phyloP scores from a whole-genome alignment of 768 basidiomycete species.

The Leccinellum rugosiceps region DNA sequence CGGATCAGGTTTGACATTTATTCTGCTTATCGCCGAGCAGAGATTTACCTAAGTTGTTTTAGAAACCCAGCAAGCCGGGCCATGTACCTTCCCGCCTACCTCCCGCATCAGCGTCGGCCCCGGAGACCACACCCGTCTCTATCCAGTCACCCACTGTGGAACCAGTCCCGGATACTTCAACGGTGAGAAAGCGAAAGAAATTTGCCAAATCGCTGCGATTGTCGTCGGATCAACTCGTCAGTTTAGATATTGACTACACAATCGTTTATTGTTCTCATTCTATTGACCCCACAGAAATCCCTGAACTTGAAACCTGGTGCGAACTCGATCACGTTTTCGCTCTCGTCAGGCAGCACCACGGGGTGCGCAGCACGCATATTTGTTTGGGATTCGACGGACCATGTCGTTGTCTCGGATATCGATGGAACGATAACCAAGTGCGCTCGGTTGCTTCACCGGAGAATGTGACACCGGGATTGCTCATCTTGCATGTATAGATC shows the following conservation, averaged over 20 bases:
- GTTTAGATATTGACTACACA: constrained; percentile 19
- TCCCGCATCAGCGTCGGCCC: constrained; percentile 40
- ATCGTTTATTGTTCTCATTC: neutral
- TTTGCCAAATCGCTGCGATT: constrained; percentile 91
- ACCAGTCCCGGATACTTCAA: constrained; percentile 23
- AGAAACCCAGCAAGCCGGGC: constrained; percentile 12
- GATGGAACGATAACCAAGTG: constrained; percentile 99
- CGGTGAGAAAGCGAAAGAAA: constrained; percentile 38
- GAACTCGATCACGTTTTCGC: constrained; percentile 91
- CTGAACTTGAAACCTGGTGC: constrained; percentile 82
- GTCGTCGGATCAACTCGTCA: constrained; percentile 90
- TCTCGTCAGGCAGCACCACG: constrained; percentile 75
- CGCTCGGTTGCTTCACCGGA: constrained; percentile 25
- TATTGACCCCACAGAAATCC: constrained; percentile 56
- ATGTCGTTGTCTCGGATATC: constrained; percentile 93
- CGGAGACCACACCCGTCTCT: constrained; percentile 43
- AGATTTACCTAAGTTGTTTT: constrained; percentile 1
- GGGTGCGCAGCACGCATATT: constrained; percentile 93
- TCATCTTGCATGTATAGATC: constrained; percentile 50
- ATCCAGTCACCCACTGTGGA: constrained; percentile 22
- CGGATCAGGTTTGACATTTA: constrained; percentile 19
- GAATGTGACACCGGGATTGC: neutral
- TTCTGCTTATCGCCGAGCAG: neutral
- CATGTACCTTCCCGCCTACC: constrained; percentile 2
- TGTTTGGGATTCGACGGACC: constrained; percentile 90